Conservation (phyloP, 1,139 yeast genomes). For the Candida tetrigidarum region DNA sequence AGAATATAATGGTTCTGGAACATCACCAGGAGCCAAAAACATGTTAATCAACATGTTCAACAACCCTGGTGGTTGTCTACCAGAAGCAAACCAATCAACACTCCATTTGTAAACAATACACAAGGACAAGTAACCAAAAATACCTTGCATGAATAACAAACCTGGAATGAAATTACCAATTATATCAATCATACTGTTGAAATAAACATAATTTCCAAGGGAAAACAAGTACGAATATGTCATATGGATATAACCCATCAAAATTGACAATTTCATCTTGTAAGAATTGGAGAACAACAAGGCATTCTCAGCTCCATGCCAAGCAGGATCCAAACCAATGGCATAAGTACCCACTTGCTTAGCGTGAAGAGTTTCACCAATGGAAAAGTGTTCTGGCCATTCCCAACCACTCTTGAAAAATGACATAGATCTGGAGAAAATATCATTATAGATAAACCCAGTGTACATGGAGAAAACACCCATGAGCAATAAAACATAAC, state of each 20-base stretch:
- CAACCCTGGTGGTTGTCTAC: constrained; percentile 76
- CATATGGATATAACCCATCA: constrained; percentile 84
- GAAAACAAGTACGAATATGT: constrained; percentile 73
- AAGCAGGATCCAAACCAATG: constrained; percentile 73
- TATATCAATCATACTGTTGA: constrained; percentile 64
- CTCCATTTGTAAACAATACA: constrained; percentile 82
- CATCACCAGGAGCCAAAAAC: constrained; percentile 78
- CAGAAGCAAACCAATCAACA: constrained; percentile 72
- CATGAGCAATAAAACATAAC: constrained; percentile 75
- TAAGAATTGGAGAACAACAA: constrained; percentile 76
- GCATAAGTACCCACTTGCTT: constrained; percentile 60
- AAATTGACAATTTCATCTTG: constrained; percentile 79
- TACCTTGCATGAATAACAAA: constrained; percentile 78
- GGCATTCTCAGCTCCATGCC: constrained; percentile 85
- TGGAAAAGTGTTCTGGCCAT: constrained; percentile 64
- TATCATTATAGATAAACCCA: constrained; percentile 75
- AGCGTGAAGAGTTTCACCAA: constrained; percentile 63
- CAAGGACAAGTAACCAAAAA: constrained; percentile 75
- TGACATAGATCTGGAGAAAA: constrained; percentile 79
- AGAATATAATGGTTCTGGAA: constrained; percentile 65
- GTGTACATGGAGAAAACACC: constrained; percentile 81
- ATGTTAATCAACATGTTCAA: constrained; percentile 81
- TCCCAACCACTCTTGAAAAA: constrained; percentile 75
- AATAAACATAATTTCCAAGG: constrained; percentile 63
- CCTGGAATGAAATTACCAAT: constrained; percentile 83